Base-by-base conservation (phyloP, 2,329 filamentous ascomycete genomes). In the Fusarium sambucinum region DNA sequence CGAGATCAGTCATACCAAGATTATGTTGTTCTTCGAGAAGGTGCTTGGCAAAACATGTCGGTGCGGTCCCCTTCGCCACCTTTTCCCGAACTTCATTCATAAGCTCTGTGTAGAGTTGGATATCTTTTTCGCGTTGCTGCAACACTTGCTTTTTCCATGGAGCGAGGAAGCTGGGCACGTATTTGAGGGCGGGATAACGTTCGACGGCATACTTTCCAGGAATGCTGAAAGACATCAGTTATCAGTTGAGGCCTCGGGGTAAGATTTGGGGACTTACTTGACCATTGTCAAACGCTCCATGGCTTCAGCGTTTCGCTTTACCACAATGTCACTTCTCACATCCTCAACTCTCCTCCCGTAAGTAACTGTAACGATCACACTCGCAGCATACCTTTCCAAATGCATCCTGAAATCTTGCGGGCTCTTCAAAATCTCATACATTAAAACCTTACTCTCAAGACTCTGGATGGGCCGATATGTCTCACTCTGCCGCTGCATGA, bases 401-500 rank as follows among this genome's bases (percentile, higher is more conserved):
- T 73, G 68, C 5, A 42, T 55, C 2, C 71, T 41, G 23, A 77
- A 83, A 0, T 64, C 53, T 0, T 35, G 40, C 1, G 80, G 80
- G 0, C 50, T 58, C 0, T 51, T 53, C 3, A 82, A 59, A 2
- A 83, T 70, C n/a, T 82, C 79, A 4, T 74, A 69, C 74, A 81
- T 77, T 13, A 83, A 65, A 3, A 81, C 77, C 52, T 77, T 78
- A 0, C 79, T 80, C 68, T 83, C 81, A 6, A 80, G 73, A 10
- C 75, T 78, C 65, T 83, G 81, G 1, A 82, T 70, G 1, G 80
- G 79, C 2, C 80, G 73, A 40, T 83, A 82, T 0, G 75, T 77
- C 61, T 82, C 79, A 57, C 81, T 83, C 68, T 79, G 79, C 4
- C 77, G 75, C 66, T 80, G 77, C 77, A 82, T 81, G 35, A 83